A percentile compares a stretch with the other conserved stretches of the same genome.
These are phyloP conservation scores for Aleurites moluccanus DNA, from an alignment of 441 rosid species.

Conservation along the genomic window DNA sequence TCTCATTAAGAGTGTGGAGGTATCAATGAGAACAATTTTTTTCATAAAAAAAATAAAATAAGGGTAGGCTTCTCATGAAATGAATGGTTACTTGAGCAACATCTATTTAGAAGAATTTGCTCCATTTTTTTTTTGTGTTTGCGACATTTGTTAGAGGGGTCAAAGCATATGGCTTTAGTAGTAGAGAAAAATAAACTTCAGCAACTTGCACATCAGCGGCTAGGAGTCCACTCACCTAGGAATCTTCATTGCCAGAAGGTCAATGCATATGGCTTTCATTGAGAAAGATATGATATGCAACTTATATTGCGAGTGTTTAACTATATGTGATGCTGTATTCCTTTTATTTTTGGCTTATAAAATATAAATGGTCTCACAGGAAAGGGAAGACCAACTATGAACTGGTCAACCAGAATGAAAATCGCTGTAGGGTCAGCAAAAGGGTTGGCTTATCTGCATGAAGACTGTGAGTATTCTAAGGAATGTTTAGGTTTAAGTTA, in stretches of 20 bases:
- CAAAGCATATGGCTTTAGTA: neutral
- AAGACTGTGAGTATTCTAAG: conserved; percentile 67
- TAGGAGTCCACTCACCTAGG: neutral
- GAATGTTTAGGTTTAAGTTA: conserved; percentile 4
- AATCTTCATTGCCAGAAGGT: neutral
- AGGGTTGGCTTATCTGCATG: conserved; percentile 93
- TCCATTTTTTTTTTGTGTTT: neutral
- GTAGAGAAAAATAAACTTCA: no score
- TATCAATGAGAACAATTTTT: neutral
- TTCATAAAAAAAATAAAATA: no score
- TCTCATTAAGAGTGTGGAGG: neutral
- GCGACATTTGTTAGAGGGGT: neutral
- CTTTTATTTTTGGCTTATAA: neutral
- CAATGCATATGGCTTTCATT: neutral
- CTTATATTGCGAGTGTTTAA: neutral
- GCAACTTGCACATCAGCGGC: no score
- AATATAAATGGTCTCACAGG: conserved; percentile 22
- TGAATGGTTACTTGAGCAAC: neutral
- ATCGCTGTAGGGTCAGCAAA: conserved; percentile 92
- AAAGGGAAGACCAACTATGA: conserved; percentile 70
- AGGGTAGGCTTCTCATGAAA: neutral
- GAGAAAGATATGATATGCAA: neutral
- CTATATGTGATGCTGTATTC: neutral
- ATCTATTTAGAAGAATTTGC: neutral
- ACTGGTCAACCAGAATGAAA: conserved; percentile 70